Evolutionary conservation across 2,329 filamentous ascomycete species (phyloP), one percentile per base, ranked within the genome.

Genomic region (Phyllosticta ampelicida): DNA sequence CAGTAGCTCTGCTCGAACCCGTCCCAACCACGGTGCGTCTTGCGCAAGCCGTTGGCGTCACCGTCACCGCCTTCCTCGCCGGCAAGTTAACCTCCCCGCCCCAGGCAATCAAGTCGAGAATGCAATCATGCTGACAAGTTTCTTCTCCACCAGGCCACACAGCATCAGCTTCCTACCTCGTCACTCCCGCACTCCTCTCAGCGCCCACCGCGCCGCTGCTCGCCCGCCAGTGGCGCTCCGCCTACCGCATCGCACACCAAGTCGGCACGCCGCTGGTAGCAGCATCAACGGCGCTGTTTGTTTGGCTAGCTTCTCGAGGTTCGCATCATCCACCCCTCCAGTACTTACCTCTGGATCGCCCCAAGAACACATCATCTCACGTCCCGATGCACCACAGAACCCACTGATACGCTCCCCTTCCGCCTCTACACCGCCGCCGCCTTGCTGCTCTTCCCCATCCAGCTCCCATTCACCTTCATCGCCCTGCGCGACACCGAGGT

Each of bases 101-200:
- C 16, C 13, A 36, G 16, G 44, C 52, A 19, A 49, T 20, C 23
- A 49, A 29, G 52, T 54, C 36, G 26, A 18, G n/a, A 23, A 11
- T 13, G 10, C 26, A 36, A 13, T 10, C n/a, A 9, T 13, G 9
- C 51, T 36, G 28, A 54, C 53, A n/a, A 48, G 21, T 44, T 13
- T 54, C 11, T 6, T 18, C n/a, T 26, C 3, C 10, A n/a, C 16
- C 49, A 71, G 72, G 73, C 60, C 62, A 68, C 62, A 72, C 67
- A 57, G 66, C 64, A 13, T 62, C 58, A 59, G 62, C 70, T 56
- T 81, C 78, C 5, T 63, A 73, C 65, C 70, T 75, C 59, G 61
- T 72, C n/a, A 65, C 80, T 1, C 82, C 82, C 1, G 74, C 78
- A 48, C 68, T 84, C 9, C 75, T 85, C 60, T 73, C 79, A 60